Base-by-base conservation (phyloP, 2,329 filamentous ascomycete genomes). In the Dactylonectria estremocensis region DNA sequence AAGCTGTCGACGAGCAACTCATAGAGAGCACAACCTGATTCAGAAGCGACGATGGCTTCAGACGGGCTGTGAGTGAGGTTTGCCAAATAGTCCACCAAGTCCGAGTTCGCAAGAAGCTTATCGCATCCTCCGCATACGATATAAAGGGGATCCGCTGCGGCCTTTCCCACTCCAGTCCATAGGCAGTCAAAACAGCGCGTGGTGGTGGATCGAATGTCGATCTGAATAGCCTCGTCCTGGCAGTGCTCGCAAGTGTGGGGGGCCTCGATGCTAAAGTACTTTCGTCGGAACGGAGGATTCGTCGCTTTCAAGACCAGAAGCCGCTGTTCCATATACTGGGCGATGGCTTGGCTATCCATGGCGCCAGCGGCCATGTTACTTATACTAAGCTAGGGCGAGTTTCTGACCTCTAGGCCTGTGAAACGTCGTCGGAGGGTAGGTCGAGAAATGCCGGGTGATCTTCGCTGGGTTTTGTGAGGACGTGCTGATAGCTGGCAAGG, bases 221-320 rank as follows among this genome's bases (percentile, higher is more conserved):
- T 35, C 6, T 48, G n/a, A 6, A 64, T 5, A 10, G 18, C 40
- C 5, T 59, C 61, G 4, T 37, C 11, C 28, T 49, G 13, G 35
- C 61, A 64, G n/a, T 58, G 28, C n/a, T 31, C 2, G 20, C 61
- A 64, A 11, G 48, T 58, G 13, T 64, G 61, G 1, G 61, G 61
- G 13, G 49, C 16, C 4, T 59, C 61, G n/a, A 63, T 50, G 13
- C 35, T 57, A 8, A 64, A 54, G 5, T 3, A 5, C 2, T 5
- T 18, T 43, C 40, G 16, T 18, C 8, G 40, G n/a, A n/a, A 43
- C 3, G 40, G 16, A 43, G 40, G 40, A 43, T 43, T 43, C 40
- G 40, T n/a, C 40, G 7, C 14, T 43, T 43, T 7, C 7, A 43
- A n/a, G n/a, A n/a, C 14, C n/a, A n/a, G 14, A 8, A 43, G 14